Evolutionary conservation across 768 basidiomycete genomes (phyloP), one percentile per base, ranked within the genome.

Genomic region (Xerocomellus intermedius): DNA sequence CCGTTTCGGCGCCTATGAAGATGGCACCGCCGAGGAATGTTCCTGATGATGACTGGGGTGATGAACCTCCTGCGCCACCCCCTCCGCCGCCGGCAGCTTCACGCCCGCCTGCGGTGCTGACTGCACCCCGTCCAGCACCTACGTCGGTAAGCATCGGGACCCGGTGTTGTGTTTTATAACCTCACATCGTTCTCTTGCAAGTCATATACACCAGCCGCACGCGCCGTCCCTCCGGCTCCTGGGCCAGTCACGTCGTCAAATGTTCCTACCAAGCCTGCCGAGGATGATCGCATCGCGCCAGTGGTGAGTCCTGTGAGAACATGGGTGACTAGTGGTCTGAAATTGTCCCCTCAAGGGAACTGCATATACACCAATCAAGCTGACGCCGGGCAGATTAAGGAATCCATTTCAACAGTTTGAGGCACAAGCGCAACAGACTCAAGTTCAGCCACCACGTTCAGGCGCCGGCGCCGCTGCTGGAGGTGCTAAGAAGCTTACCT

Each of bases 361-460:
- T 0, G 81, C 87, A 0, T 98, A 94, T 68, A 90, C 86, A 2
- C 96, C 96, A 3, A 92, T 98, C 55, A 82, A 82, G 48, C 79
- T 98, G 9, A 80, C 87, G 22, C 96, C 96, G 0, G 94, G 87
- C 72, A 98, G 87, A 71, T 79, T 98, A 48, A 88, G 76, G 61
- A 96, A 94, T 67, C 89, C 89, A 1, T 93, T 93, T 61, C 83
- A 84, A 9, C 78, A 81, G 4, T 78, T 81, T 48, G 80, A 81
- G 63, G 78, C 80, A 50, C 79, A 83, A 53, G 58, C 75, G n/a
- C 73, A 74, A 45, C 60, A 63, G 60, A 13, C 42, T n/a, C 56
- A 61, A 12, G 70, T 17, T n/a, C 73, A n/a, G 55, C 73, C 62
- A 63, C n/a, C 59, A 54, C 53, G 57, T 67, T 26, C 58, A 61